phyloP scores from a whole-genome alignment of 225 moss, liverwort and hornwort species.

The Antitrichia curtipendula region DNA sequence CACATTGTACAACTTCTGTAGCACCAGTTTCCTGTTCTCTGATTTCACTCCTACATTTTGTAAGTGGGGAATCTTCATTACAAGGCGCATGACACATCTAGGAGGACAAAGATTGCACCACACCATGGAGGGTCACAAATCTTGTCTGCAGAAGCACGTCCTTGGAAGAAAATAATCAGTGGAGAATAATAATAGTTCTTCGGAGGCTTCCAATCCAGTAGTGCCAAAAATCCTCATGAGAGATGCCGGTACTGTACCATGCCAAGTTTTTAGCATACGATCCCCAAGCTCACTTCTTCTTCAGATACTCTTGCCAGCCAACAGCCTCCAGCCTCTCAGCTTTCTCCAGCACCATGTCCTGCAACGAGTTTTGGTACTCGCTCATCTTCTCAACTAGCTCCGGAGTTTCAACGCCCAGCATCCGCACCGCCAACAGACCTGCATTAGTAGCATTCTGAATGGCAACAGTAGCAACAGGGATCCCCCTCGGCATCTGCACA shows the following conservation, averaged over 20 bases:
- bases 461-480: constrained; percentile 89
- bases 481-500: constrained; percentile 90
- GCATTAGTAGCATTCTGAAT: constrained; percentile 96
- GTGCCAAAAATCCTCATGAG: not conserved
- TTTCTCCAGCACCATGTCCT: constrained; percentile 65
- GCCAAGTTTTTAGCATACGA: not conserved
- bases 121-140: not conserved
- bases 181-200: not conserved
- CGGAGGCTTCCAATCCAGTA: not conserved
- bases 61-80: not conserved
- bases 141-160: constrained; percentile 1
- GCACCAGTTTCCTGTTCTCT: not conserved
- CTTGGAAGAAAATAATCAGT: not conserved
- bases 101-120: not conserved
- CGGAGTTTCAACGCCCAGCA: constrained; percentile 47
- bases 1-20: not conserved
- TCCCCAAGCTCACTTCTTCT: not conserved
- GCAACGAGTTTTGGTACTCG: constrained; percentile 58
- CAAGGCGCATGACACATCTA: not conserved
- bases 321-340: constrained; percentile 60
- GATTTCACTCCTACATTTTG: not conserved
- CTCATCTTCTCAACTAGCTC: constrained; percentile 50
- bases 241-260: not conserved
- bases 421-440: constrained; percentile 76
- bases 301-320: constrained; percentile 61